Base-by-base conservation (phyloP, 441 rosid genomes). In the Manihot esculenta region DNA sequence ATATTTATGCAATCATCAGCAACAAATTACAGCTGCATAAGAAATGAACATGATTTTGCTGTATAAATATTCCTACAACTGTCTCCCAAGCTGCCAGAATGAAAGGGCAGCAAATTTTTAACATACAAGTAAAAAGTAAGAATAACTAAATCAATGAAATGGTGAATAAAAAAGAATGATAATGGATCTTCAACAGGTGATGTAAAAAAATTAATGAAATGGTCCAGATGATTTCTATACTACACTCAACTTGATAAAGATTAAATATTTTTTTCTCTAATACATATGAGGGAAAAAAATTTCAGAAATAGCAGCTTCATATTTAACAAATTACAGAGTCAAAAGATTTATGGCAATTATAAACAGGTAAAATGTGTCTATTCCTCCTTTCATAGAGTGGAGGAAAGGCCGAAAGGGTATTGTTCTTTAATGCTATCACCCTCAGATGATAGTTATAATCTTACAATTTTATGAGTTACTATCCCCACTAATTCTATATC, bases 351-450 rank as follows among this genome's bases (percentile, higher is more conserved):
- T 3, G 27, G 10, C 20, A 62, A 42, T 20, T 41, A 62, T 62
- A 24, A 62, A 21, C 5, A 18, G 50, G 27, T 42, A 6, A 1
- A 42, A n/a, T 17, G 15, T 13, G 17, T 42, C 63, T 7, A 38
- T 41, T 15, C 41, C 23, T 26, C 42, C 18, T 44, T 56, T 42
- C 54, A n/a, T 27, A 27, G 9, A 21, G 58, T 33, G 44, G 18
- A 59, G 57, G 27, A 59, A 69, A 27, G 23, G 50, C 47, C 20
- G 27, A 59, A 69, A 27, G 23, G 50, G 56, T 33, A 30, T 27
- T 42, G n/a, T 48, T 30, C 57, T 69, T 14, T 35, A 64, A 21
- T 41, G 62, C 38, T 20, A 41, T 10, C 51, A 68, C 38, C n/a
- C 5, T 48, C 2, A 27, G 58, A 21, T 21, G 20, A 66, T 17